Percentiles rank a stretch among this genome's conserved stretches.
Conservation (phyloP, 2,329 filamentous ascomycete species). For the Nemania bipapillata region DNA sequence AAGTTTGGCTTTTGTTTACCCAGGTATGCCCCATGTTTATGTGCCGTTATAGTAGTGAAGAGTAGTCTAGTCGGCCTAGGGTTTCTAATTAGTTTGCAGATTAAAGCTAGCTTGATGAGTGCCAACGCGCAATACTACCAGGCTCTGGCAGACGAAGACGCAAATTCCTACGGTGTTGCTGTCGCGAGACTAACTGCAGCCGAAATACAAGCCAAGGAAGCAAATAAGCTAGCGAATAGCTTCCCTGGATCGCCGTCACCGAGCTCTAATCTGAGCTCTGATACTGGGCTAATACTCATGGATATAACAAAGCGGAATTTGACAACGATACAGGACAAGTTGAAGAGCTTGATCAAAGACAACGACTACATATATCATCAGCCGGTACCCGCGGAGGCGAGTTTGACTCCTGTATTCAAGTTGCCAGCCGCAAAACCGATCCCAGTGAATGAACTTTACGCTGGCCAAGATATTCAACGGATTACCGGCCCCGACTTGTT, state of each 20-base stretch:
- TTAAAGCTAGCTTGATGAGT: conserved; percentile 83
- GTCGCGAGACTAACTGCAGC: conserved; percentile 85
- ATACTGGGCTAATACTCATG: conserved; percentile 77
- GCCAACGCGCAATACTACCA: conserved; percentile 95
- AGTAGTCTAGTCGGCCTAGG: background rate
- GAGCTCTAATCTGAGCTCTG: conserved; percentile 83
- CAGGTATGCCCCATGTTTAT: conserved; percentile 67
- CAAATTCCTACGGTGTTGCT: conserved; percentile 84
- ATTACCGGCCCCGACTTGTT: conserved; percentile 98
- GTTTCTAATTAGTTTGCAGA: conserved; percentile 55
- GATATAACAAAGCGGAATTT: conserved; percentile 87
- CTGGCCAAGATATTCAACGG: conserved; percentile 94
- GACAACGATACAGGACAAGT: conserved; percentile 81
- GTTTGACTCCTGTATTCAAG: conserved; percentile 83
- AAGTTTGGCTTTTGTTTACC: conserved; percentile 85
- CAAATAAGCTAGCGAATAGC: conserved; percentile 76
- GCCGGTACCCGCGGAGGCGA: conserved; percentile 84
- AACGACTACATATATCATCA: conserved; percentile 99
- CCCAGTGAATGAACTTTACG: conserved; percentile 94
- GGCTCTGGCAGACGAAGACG: conserved; percentile 88
- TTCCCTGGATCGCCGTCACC: conserved; percentile 84
- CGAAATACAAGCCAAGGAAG: conserved; percentile 80
- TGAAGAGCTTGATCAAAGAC: conserved; percentile 82
- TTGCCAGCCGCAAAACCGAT: conserved; percentile 96
- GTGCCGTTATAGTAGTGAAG: background rate